Evolutionary conservation across 2,329 filamentous ascomycete species (phyloP).

Genomic region (Pestalotiopsis sp.): DNA sequence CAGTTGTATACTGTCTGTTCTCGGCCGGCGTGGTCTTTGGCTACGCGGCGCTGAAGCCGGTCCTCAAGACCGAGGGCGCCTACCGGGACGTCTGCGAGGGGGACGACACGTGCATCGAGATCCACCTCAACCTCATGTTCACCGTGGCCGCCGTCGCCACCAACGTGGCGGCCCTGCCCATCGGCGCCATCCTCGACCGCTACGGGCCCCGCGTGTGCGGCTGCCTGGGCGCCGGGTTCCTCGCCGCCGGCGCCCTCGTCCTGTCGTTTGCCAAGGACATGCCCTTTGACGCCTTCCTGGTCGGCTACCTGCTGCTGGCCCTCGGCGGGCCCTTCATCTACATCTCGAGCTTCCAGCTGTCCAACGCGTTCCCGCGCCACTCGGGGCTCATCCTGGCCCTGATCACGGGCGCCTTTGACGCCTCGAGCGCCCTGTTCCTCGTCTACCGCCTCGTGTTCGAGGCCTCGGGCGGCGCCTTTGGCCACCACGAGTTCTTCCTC

Average conservation of each 20-base stretch:
- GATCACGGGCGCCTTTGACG: slow-evolving; percentile 80
- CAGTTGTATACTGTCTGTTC: slow-evolving; percentile 73
- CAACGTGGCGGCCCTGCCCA: slow-evolving; percentile 81
- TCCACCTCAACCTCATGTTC: slow-evolving; percentile 86
- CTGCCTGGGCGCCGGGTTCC: slow-evolving; percentile 67
- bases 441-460: slow-evolving; percentile 72
- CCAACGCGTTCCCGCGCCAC: slow-evolving; percentile 76
- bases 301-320: slow-evolving; percentile 74
- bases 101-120: slow-evolving; percentile 49
- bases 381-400: slow-evolving; percentile 79
- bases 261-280: slow-evolving; percentile 68
- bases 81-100: slow-evolving; percentile 63
- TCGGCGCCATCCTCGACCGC: slow-evolving; percentile 81
- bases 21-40: slow-evolving; percentile 81
- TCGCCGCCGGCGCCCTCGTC: slow-evolving; percentile 68
- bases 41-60: slow-evolving; percentile 81
- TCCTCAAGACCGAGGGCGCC: slow-evolving; percentile 71
- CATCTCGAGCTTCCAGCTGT: slow-evolving; percentile 81
- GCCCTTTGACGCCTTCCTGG: slow-evolving; percentile 72
- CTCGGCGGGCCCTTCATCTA: slow-evolving; percentile 81
- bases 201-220: slow-evolving; percentile 79
- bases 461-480: slow-evolving; percentile 53
- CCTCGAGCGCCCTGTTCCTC: slow-evolving; percentile 76
- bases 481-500: slow-evolving; percentile 69
- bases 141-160: slow-evolving; percentile 85